Conservation (phyloP, 2,329 filamentous ascomycete species). For the Talaromyces marneffei region DNA sequence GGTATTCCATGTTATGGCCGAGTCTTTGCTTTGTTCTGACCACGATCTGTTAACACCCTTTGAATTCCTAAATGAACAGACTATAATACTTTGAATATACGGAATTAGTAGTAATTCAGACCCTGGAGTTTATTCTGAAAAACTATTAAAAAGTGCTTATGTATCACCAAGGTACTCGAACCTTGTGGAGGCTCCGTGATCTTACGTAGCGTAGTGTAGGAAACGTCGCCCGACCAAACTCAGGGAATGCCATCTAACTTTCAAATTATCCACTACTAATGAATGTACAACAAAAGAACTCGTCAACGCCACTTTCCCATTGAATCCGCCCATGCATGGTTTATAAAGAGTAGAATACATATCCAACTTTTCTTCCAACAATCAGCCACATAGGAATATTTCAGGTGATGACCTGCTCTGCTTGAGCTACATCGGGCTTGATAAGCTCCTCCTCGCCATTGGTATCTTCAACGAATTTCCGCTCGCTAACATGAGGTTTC, state of each 20-base stretch:
- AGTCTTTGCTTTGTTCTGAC: not conserved
- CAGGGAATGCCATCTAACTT: not conserved
- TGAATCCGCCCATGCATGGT: slow-evolving; percentile 7
- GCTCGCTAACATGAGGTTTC: slow-evolving; percentile 72
- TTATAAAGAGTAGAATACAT: slow-evolving; percentile 13
- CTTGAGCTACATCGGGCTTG: slow-evolving; percentile 48
- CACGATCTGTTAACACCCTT: not conserved
- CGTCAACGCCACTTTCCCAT: slow-evolving; percentile 5
- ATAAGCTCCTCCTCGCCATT: slow-evolving; percentile 63
- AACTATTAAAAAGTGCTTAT: not conserved
- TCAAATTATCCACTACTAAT: not conserved
- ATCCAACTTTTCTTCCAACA: not conserved
- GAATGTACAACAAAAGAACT: slow-evolving; percentile 3
- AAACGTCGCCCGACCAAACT: not conserved
- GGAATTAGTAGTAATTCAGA: not conserved
- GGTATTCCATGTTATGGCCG: not conserved
- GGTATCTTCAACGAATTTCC: slow-evolving; percentile 72
- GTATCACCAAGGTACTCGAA: not conserved
- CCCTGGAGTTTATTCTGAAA: not conserved
- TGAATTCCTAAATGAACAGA: not conserved
- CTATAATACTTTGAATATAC: not conserved
- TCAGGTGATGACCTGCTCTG: slow-evolving; percentile 30
- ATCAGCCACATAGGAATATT: not conserved
- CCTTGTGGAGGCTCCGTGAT: not conserved
- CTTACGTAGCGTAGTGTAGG: not conserved